These are phyloP conservation scores for Fusarium sp. DNA, from an alignment of 2,329 filamentous ascomycete genomes.

Conservation along the genomic window DNA sequence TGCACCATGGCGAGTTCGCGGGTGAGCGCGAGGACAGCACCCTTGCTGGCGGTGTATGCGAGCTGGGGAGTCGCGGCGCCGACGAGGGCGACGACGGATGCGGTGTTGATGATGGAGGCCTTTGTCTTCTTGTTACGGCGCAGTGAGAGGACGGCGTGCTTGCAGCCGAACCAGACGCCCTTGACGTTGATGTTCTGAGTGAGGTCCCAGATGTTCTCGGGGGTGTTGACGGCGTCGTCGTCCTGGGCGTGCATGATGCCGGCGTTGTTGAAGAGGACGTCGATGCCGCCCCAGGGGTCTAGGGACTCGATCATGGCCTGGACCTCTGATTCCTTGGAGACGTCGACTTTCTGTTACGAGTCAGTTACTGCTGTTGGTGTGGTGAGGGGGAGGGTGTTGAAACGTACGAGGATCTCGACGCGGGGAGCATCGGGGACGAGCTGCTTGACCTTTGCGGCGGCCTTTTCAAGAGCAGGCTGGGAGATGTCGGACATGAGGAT, in stretches of 20 bases:
- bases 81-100: conserved; percentile 86
- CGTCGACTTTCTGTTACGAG: conserved; percentile 65
- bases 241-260: conserved; percentile 94
- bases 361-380: not conserved
- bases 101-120: conserved; percentile 91
- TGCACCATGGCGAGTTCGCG: conserved; percentile 92
- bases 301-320: conserved; percentile 77
- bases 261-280: conserved; percentile 97
- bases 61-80: conserved; percentile 89
- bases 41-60: conserved; percentile 94
- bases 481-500: conserved; percentile 90
- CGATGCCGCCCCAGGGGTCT: conserved; percentile 86
- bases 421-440: conserved; percentile 71
- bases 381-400: not conserved
- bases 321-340: conserved; percentile 85
- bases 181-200: conserved; percentile 97
- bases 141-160: conserved; percentile 86
- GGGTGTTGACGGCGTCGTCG: conserved; percentile 82
- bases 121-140: conserved; percentile 81
- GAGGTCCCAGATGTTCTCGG: conserved; percentile 92
- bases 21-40: conserved; percentile 89
- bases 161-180: conserved; percentile 96
- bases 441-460: conserved; percentile 77
- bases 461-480: conserved; percentile 78
- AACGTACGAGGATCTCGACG: conserved; percentile 66